These are phyloP conservation scores for Puccinia horiana DNA, from an alignment of 1,284 basidiomycete genomes.

Conservation along the genomic window DNA sequence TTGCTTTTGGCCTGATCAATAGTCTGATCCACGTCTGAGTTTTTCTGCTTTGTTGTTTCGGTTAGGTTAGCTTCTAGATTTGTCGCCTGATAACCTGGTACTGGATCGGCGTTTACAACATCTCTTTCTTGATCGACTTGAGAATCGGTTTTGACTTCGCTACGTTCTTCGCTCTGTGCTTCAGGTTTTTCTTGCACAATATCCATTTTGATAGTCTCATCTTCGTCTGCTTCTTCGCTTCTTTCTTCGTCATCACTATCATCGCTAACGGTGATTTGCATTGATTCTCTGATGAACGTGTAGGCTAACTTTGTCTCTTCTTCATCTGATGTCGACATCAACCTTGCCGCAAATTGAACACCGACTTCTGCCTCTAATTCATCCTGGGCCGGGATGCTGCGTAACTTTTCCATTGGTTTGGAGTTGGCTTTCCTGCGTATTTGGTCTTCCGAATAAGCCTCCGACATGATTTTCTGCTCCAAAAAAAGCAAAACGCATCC, in stretches of 20 bases:
- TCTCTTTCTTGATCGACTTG: not conserved
- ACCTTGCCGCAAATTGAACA: slow-evolving; percentile 41
- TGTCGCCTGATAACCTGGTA: not conserved
- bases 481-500: not conserved
- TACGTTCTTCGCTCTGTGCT: not conserved
- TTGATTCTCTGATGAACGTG: slow-evolving; percentile 37
- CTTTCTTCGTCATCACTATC: slow-evolving; percentile 40
- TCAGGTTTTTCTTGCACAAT: not conserved
- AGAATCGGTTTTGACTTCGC: not conserved
- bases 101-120: not conserved
- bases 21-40: not conserved
- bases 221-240: slow-evolving; percentile 2
- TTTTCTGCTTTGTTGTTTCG: not conserved
- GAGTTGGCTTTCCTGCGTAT: not conserved
- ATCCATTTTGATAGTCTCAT: slow-evolving; percentile 20
- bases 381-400: slow-evolving; percentile 41
- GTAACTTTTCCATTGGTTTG: slow-evolving; percentile 8
- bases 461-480: slow-evolving; percentile 38
- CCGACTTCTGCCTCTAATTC: slow-evolving; percentile 45
- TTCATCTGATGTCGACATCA: slow-evolving; percentile 41
- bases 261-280: not conserved
- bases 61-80: not conserved
- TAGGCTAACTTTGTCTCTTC: slow-evolving; percentile 41
- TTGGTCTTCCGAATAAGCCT: slow-evolving; percentile 22
- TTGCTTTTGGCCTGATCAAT: not conserved